phyloP scores from a whole-genome alignment of 192 early-diverging fungal species.

The Backusella psychrophila region DNA sequence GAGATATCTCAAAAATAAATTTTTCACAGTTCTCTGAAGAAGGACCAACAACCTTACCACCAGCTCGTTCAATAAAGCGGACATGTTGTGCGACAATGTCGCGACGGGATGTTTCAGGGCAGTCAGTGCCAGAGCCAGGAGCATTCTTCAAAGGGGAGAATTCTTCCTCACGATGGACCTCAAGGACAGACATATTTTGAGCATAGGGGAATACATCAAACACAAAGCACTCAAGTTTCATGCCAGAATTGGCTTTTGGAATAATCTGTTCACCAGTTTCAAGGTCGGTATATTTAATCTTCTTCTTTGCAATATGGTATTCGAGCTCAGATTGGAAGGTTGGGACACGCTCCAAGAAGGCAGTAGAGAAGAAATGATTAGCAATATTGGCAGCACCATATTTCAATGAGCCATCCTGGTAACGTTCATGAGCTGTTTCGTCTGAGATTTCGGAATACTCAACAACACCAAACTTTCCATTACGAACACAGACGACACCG shows the following conservation, averaged over 20 bases:
- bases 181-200: conserved; percentile 85
- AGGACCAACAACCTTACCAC: conserved; percentile 62
- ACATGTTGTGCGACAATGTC: conserved; percentile 87
- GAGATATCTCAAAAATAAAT: conserved; percentile 78
- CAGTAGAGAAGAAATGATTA: conserved; percentile 96
- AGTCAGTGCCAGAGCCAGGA: conserved; percentile 83
- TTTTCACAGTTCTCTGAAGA: conserved; percentile 16
- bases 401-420: conserved; percentile 65
- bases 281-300: conserved; percentile 88
- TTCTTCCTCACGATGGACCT: conserved; percentile 90
- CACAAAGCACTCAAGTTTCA: conserved; percentile 98
- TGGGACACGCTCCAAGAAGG: conserved; percentile 84
- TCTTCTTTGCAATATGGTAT: conserved; percentile 97
- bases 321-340: conserved; percentile 80
- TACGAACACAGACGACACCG: conserved; percentile 90
- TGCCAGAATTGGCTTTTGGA: conserved; percentile 86
- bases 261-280: conserved; percentile 63
- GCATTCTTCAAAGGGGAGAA: conserved; percentile 99
- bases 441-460: conserved; percentile 95
- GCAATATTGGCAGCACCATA: conserved; percentile 97
- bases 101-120: conserved; percentile 88
- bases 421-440: conserved; percentile 63
- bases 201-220: conserved; percentile 98
- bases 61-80: conserved; percentile 81
- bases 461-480: conserved; percentile 81